These are phyloP conservation scores for Xylariaceae sp. DNA, from an alignment of 2,329 filamentous ascomycete genomes.

Conservation along the genomic window DNA sequence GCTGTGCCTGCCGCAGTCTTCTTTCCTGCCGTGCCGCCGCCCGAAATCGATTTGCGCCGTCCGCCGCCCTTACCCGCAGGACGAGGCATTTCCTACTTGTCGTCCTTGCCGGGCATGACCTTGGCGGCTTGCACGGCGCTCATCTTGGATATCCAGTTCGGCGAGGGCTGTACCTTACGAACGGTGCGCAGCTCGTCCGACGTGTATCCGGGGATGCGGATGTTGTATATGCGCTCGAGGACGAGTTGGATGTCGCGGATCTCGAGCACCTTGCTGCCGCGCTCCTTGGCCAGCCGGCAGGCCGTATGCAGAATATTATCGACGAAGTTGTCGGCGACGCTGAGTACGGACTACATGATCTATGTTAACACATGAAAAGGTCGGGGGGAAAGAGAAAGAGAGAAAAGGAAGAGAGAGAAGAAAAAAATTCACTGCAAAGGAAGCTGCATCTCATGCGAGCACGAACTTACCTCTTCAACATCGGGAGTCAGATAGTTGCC, in stretches of 20 bases:
- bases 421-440: too few species aligned
- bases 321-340: constrained; percentile 91
- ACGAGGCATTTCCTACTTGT: constrained; percentile 42
- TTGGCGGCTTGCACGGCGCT: constrained; percentile 94
- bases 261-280: constrained; percentile 87
- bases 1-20: neutral
- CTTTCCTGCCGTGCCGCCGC: neutral
- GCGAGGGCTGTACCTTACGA: constrained; percentile 85
- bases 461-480: constrained; percentile 80
- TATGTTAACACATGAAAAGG: constrained; percentile 6
- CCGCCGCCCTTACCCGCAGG: constrained; percentile 13
- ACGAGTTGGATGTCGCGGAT: constrained; percentile 84
- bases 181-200: constrained; percentile 94
- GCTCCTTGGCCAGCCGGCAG: constrained; percentile 90
- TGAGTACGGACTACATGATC: constrained; percentile 71
- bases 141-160: constrained; percentile 95
- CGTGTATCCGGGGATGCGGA: constrained; percentile 90
- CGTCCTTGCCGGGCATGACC: constrained; percentile 66
- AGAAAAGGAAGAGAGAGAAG: too few species aligned
- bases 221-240: constrained; percentile 84
- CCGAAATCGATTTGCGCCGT: constrained; percentile 1
- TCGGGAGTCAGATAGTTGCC: constrained; percentile 83
- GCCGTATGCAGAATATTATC: constrained; percentile 86
- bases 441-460: neutral
- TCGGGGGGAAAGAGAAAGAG: constrained; percentile 10